Conservation (phyloP, 805 yeast genomes). For the Ogataea pignaliae region DNA sequence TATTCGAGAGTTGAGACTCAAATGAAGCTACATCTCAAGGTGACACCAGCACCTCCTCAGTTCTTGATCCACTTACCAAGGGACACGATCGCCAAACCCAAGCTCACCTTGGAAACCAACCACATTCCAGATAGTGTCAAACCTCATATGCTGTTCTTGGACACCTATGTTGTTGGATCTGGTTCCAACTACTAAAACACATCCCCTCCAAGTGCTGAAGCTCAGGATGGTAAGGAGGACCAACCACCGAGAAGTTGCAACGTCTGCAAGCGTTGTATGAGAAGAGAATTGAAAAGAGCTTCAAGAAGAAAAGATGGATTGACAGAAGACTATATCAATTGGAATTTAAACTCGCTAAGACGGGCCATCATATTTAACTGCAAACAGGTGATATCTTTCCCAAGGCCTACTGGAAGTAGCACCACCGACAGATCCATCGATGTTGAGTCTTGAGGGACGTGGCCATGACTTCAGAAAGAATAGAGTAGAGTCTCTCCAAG, state of each 20-base stretch:
- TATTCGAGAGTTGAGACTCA: constrained; percentile 95
- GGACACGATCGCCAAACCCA: constrained; percentile 83
- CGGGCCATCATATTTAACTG: constrained; percentile 89
- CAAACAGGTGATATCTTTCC: constrained; percentile 76
- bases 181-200: constrained; percentile 15
- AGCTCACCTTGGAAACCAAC: constrained; percentile 57
- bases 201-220: constrained; percentile 32
- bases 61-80: constrained; percentile 74
- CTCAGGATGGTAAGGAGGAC: constrained; percentile 3
- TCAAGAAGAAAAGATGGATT: constrained; percentile 84
- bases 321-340: constrained; percentile 66
- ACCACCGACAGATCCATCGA: constrained; percentile 37
- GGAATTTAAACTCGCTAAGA: constrained; percentile 69
- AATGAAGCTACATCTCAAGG: constrained; percentile 64
- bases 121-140: constrained; percentile 44
- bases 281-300: constrained; percentile 91
- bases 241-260: constrained; percentile 44
- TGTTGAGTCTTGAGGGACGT: constrained; percentile 31
- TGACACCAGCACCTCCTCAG: constrained; percentile 77
- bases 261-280: constrained; percentile 84
- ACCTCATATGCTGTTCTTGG: constrained; percentile 59
- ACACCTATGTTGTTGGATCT: constrained; percentile 63
- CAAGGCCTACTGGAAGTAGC: constrained; percentile 43
- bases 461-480: constrained; percentile 41
- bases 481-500: constrained; percentile 62